Base-by-base conservation (phyloP, 2,329 filamentous ascomycete genomes). In the Beauveria caledonica region DNA sequence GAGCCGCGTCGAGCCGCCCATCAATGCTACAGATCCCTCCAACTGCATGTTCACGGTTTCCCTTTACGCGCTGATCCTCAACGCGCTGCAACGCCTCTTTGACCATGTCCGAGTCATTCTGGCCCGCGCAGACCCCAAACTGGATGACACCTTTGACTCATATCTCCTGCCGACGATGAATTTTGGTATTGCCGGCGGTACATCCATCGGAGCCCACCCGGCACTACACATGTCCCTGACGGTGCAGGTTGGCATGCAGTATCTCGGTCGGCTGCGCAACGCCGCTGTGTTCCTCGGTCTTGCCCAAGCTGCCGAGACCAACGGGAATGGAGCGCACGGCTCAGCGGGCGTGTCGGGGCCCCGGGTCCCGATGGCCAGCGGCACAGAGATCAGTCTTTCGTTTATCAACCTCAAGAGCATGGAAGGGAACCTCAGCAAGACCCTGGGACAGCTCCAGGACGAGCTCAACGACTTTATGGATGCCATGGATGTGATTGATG, bases 151-250 rank as follows among this genome's bases (percentile, higher is more conserved):
- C 13, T 75, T 77, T 29, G 65, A 64, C 21, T 70, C 72, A 51
- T 77, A 74, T 70, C 73, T 73, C 56, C 70, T 77, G 2, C 75
- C 75, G 11, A 71, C 73, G 52, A 74, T 77, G 4, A 73, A 72
- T 5, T 69, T 77, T 2, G 75, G 75, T 5, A 73, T 72, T 3
- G 75, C 11, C 6, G 2, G 11, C 11, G 33, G 33, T 13, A 2
- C 76, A 49, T 69, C 73, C 5, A 71, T 77, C 17, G 72, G 73
- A 50, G 72, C 74, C 13, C 71, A 73, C 4, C 72, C 73, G 1
- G 70, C 71, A n/a, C 67, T 77, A 39, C 75, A 76, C 62, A 75
- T 77, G 71, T 75, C 71, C 11, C 67, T 77, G 21, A 75, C 74
- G 3, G 68, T 77, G 33, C 73, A 76, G 62, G 66, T 77, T n/a